Evolutionary conservation across 2,329 filamentous ascomycete genomes (phyloP).

Genomic region (Cercospora berteroae): DNA sequence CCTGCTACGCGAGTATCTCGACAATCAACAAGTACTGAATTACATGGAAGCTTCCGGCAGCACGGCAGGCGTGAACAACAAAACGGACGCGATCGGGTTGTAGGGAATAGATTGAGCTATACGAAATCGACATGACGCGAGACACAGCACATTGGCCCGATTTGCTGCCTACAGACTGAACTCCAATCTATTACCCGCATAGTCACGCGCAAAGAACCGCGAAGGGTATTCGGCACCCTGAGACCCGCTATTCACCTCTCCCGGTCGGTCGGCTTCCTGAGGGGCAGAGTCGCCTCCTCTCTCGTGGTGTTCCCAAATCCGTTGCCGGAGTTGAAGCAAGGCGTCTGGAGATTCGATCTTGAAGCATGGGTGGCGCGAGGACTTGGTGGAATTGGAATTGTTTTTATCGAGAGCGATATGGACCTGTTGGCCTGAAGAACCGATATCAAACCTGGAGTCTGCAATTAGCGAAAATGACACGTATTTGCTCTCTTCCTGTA

Average conservation of each 20-base stretch:
- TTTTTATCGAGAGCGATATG: conserved; percentile 54
- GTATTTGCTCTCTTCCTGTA: background rate
- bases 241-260: conserved; percentile 45
- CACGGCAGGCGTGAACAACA: conserved; percentile 4
- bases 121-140: background rate
- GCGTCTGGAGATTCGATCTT: conserved; percentile 49
- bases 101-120: background rate
- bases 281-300: conserved; percentile 53
- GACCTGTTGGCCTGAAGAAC: conserved; percentile 50
- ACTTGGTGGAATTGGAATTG: conserved; percentile 36
- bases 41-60: conserved; percentile 11
- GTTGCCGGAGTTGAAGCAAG: conserved; percentile 49
- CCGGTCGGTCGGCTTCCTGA: conserved; percentile 55
- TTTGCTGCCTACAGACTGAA: conserved; percentile 37
- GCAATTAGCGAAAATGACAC: conserved; percentile 7
- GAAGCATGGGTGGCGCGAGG: conserved; percentile 60
- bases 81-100: conserved; percentile 3
- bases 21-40: conserved; percentile 12
- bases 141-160: background rate
- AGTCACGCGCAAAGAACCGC: conserved; percentile 59
- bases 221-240: conserved; percentile 60
- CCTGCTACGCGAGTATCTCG: conserved; percentile 11
- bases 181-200: conserved; percentile 43
- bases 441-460: conserved; percentile 54
- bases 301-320: conserved; percentile 54